These are phyloP conservation scores for Zymoseptoria pseudotritici DNA, from an alignment of 2,329 filamentous ascomycete species.

Conservation along the genomic window DNA sequence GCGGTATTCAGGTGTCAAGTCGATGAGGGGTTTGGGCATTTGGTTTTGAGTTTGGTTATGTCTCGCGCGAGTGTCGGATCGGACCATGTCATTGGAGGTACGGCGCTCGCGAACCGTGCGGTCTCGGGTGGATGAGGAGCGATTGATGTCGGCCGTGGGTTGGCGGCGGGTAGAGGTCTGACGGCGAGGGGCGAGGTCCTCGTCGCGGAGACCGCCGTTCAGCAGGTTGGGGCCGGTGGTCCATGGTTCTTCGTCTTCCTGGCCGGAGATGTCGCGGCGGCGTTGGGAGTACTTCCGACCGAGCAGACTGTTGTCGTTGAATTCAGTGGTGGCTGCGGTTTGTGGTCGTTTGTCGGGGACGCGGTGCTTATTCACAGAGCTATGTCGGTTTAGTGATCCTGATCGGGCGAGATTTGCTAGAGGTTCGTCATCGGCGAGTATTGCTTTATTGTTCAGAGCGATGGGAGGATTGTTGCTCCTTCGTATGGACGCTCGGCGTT, in stretches of 20 bases:
- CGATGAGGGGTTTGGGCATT: slow-evolving; percentile 56
- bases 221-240: slow-evolving; percentile 52
- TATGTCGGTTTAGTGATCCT: slow-evolving; percentile 10
- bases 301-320: slow-evolving; percentile 41
- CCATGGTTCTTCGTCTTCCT: slow-evolving; percentile 38
- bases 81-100: slow-evolving; percentile 34
- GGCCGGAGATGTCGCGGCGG: slow-evolving; percentile 33
- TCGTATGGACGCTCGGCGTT: slow-evolving; percentile 10
- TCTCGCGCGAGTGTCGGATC: slow-evolving; percentile 37
- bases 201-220: slow-evolving; percentile 33
- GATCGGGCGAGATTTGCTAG: slow-evolving; percentile 23
- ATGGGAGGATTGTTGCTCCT: slow-evolving; percentile 31
- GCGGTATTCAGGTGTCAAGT: slow-evolving; percentile 57
- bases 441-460: slow-evolving; percentile 15
- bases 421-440: slow-evolving; percentile 30
- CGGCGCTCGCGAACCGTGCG: slow-evolving; percentile 7
- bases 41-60: slow-evolving; percentile 6
- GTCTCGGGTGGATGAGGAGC: slow-evolving; percentile 12
- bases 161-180: slow-evolving; percentile 8
- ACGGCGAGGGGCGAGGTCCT: slow-evolving; percentile 11
- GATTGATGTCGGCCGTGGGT: slow-evolving; percentile 14
- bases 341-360: not conserved
- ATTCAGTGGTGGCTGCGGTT: slow-evolving; percentile 30
- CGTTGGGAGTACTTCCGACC: slow-evolving; percentile 45
- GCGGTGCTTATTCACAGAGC: slow-evolving; percentile 9